phyloP scores from a whole-genome alignment of 2,329 filamentous ascomycete genomes.

The Aspergillus bombycis region DNA sequence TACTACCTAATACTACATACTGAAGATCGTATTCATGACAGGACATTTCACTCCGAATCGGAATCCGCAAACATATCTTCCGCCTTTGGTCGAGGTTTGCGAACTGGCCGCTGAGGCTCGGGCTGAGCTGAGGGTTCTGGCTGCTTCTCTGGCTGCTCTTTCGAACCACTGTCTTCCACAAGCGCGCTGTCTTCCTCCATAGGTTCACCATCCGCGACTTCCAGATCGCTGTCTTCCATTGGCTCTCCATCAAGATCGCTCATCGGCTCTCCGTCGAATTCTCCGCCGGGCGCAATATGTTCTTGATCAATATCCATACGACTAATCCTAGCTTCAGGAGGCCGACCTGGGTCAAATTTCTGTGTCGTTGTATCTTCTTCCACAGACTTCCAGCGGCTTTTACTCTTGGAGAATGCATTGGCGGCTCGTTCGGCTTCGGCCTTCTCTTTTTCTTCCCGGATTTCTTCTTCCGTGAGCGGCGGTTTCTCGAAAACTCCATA shows the following conservation, averaged over 20 bases:
- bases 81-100: conserved; percentile 69
- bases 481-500: conserved; percentile 72
- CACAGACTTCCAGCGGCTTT: conserved; percentile 51
- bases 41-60: conserved; percentile 53
- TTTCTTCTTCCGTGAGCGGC: conserved; percentile 56
- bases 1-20: not conserved
- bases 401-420: conserved; percentile 42
- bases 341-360: conserved; percentile 32
- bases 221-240: conserved; percentile 55
- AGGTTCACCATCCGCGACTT: conserved; percentile 52
- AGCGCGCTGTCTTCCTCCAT: conserved; percentile 49
- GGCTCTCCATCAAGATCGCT: conserved; percentile 48
- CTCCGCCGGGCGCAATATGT: conserved; percentile 42
- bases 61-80: conserved; percentile 88
- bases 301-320: conserved; percentile 39
- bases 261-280: conserved; percentile 46
- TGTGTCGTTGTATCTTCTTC: conserved; percentile 44
- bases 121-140: conserved; percentile 29
- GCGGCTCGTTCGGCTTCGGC: conserved; percentile 44
- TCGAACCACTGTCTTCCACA: conserved; percentile 31
- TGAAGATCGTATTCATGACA: conserved; percentile 1
- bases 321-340: conserved; percentile 28
- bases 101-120: conserved; percentile 37
- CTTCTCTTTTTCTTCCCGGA: conserved; percentile 48
- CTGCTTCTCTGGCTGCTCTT: conserved; percentile 24